phyloP scores from a whole-genome alignment of 768 basidiomycete genomes.

The Cystobasidium tubakii region DNA sequence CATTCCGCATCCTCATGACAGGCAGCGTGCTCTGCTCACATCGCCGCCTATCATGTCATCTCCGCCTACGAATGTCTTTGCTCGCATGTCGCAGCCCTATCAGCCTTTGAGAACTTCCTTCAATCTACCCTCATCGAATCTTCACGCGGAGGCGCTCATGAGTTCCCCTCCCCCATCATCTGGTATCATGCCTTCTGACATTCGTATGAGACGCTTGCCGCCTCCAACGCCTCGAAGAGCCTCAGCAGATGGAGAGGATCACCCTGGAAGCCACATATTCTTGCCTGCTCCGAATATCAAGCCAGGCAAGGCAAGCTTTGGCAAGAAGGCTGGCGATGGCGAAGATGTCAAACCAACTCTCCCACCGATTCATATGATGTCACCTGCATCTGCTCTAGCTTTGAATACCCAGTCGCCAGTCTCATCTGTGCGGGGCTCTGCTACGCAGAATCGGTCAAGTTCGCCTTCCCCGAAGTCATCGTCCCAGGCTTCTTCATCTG shows the following conservation, averaged over 20 bases:
- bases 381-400: slow-evolving; percentile 17
- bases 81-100: slow-evolving; percentile 44
- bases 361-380: slow-evolving; percentile 31
- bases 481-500: neutral
- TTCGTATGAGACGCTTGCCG: slow-evolving; percentile 11
- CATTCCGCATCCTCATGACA: neutral
- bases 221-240: slow-evolving; percentile 25
- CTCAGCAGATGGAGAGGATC: neutral
- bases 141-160: slow-evolving; percentile 6
- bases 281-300: slow-evolving; percentile 35
- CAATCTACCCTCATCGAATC: slow-evolving; percentile 5
- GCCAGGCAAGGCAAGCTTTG: slow-evolving; percentile 14
- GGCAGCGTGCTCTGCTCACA: slow-evolving; percentile 29
- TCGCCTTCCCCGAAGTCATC: slow-evolving; percentile 33
- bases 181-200: slow-evolving; percentile 31
- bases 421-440: slow-evolving; percentile 25
- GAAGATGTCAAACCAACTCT: slow-evolving; percentile 15
- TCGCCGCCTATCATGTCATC: slow-evolving; percentile 40
- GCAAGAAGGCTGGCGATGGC: neutral
- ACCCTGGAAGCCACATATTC: slow-evolving; percentile 32
- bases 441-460: slow-evolving; percentile 11
- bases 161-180: slow-evolving; percentile 31
- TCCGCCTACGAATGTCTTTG: slow-evolving; percentile 43
- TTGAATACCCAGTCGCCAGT: slow-evolving; percentile 27
- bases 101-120: slow-evolving; percentile 39